These are phyloP conservation scores for Leishmania arabica DNA, from an alignment of 208 protist species.

Conservation along the genomic window DNA sequence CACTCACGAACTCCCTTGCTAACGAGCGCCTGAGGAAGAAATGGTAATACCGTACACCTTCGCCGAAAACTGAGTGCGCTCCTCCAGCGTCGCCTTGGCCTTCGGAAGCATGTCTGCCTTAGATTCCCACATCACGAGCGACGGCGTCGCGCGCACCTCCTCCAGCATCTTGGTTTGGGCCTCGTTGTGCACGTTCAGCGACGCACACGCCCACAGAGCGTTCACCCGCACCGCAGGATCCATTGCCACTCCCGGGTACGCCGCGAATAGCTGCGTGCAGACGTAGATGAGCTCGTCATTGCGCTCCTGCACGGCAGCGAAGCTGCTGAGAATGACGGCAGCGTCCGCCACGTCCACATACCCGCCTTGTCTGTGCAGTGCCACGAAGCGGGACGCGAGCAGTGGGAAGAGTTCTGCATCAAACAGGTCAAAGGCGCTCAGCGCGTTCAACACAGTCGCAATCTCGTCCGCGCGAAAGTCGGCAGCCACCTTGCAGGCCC, in stretches of 20 bases:
- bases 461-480: slow-evolving; percentile 87
- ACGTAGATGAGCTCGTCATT: slow-evolving; percentile 85
- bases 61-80: slow-evolving; percentile 34
- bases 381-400: slow-evolving; percentile 70
- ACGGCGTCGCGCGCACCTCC: slow-evolving; percentile 32
- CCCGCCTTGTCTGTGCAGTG: slow-evolving; percentile 54
- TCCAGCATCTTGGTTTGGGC: slow-evolving; percentile 73
- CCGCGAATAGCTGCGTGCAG: slow-evolving; percentile 65
- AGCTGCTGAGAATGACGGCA: slow-evolving; percentile 76
- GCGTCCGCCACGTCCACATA: slow-evolving; percentile 70
- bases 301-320: slow-evolving; percentile 87
- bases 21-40: not conserved
- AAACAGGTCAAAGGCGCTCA: slow-evolving; percentile 89
- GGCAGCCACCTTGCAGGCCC: slow-evolving; percentile 72
- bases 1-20: not conserved
- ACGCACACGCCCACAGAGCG: slow-evolving; percentile 74
- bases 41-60: slow-evolving; percentile 47
- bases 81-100: slow-evolving; percentile 34
- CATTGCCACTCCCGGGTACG: slow-evolving; percentile 45
- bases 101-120: slow-evolving; percentile 16
- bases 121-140: slow-evolving; percentile 26
- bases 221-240: slow-evolving; percentile 49
- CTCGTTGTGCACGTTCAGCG: slow-evolving; percentile 84
- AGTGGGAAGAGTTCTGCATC: slow-evolving; percentile 91
- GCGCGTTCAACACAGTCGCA: slow-evolving; percentile 59